These are phyloP conservation scores for Pyrenula massariospora DNA, from an alignment of 495 filamentous ascomycete species.

Conservation along the genomic window DNA sequence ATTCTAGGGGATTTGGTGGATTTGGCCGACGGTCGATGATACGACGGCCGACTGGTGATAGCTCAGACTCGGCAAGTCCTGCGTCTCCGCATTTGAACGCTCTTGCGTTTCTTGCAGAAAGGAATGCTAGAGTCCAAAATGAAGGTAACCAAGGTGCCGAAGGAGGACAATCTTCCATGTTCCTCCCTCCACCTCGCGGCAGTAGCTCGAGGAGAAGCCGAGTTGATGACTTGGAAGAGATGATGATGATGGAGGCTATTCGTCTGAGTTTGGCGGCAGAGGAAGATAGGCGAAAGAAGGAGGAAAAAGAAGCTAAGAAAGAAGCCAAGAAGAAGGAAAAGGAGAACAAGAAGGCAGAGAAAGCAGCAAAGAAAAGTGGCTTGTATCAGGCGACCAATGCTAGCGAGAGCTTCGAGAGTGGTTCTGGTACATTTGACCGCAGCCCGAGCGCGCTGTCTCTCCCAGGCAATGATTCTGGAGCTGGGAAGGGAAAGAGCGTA, in stretches of 20 bases:
- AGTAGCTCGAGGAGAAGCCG: conserved; percentile 47
- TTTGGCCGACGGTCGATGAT: conserved; percentile 37
- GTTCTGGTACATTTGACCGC: conserved; percentile 21
- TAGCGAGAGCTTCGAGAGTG: conserved; percentile 20
- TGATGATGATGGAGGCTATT: conserved; percentile 98
- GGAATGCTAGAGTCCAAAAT: conserved; percentile 11
- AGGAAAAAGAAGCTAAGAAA: conserved; percentile 70
- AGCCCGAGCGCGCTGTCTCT: background rate
- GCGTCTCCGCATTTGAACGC: conserved; percentile 37
- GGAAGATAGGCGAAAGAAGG: conserved; percentile 73
- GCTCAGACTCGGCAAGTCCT: conserved; percentile 8
- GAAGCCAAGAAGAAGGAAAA: conserved; percentile 76
- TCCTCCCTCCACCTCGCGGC: conserved; percentile 34
- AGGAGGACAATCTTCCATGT: conserved; percentile 23
- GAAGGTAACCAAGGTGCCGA: conserved; percentile 28
- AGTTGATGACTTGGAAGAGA: conserved; percentile 84
- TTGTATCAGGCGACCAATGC: conserved; percentile 22
- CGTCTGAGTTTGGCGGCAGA: conserved; percentile 78
- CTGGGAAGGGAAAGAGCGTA: conserved; percentile 72
- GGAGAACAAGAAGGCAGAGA: conserved; percentile 67
- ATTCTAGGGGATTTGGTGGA: conserved; percentile 28
- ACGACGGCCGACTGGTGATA: conserved; percentile 22
- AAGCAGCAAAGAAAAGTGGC: conserved; percentile 45
- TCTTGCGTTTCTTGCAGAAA: conserved; percentile 37
- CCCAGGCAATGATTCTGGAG: conserved; percentile 17